phyloP scores from a whole-genome alignment of 768 basidiomycete genomes.

The Pleurotus platypus region DNA sequence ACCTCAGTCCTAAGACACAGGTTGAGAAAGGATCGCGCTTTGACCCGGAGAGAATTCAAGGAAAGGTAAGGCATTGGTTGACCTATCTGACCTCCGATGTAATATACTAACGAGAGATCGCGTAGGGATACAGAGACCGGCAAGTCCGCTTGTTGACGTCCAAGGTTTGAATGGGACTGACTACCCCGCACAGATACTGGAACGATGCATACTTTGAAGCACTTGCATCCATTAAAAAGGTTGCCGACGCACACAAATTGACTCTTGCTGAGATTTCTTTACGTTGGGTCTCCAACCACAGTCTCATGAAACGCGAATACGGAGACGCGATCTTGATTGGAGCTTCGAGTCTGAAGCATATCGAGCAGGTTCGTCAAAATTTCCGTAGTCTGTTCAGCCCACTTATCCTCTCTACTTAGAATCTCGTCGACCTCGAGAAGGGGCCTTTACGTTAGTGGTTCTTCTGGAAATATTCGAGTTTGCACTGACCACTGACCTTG shows the following conservation, averaged over 20 bases:
- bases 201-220: constrained; percentile 50
- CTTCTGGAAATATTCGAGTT: neutral
- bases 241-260: constrained; percentile 41
- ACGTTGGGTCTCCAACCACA: constrained; percentile 61
- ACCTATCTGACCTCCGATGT: neutral
- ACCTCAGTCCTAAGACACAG: constrained; percentile 32
- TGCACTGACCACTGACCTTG: neutral
- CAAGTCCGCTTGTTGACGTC: neutral
- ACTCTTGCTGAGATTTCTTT: constrained; percentile 52
- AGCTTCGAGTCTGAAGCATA: constrained; percentile 54
- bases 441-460: constrained; percentile 44
- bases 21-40: constrained; percentile 56
- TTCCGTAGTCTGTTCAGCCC: neutral
- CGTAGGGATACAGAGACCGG: neutral
- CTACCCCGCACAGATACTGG: constrained; percentile 40
- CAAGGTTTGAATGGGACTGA: neutral
- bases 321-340: constrained; percentile 61
- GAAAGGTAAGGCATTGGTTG: constrained; percentile 28
- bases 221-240: constrained; percentile 37
- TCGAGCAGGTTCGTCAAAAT: constrained; percentile 36
- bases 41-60: constrained; percentile 41
- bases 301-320: constrained; percentile 39
- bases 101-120: neutral
- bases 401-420: constrained; percentile 21
- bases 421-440: constrained; percentile 50